These are phyloP conservation scores for Teratosphaeria destructans DNA, from an alignment of 2,329 filamentous ascomycete genomes.

Conservation along the genomic window DNA sequence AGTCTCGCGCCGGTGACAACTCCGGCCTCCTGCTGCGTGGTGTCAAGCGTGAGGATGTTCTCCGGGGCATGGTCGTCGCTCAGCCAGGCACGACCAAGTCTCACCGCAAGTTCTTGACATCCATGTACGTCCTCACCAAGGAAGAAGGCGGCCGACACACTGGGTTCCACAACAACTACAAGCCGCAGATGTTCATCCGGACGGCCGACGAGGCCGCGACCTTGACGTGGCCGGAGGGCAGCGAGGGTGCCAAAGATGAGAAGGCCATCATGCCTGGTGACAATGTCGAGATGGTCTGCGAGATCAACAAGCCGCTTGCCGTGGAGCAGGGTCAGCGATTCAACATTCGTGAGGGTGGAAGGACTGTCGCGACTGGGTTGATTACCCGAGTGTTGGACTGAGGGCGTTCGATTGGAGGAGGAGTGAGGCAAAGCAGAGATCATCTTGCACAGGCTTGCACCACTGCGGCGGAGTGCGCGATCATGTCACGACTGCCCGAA, in stretches of 20 bases:
- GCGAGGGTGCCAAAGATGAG: conserved; percentile 51
- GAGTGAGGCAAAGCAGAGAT: not conserved
- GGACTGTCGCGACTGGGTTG: conserved; percentile 37
- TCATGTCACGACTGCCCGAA: not conserved
- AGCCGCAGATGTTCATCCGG: conserved; percentile 90
- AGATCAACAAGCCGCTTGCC: conserved; percentile 74
- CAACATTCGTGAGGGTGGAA: conserved; percentile 95
- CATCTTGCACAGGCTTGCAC: not conserved
- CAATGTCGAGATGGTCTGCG: conserved; percentile 94
- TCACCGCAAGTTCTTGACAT: conserved; percentile 84
- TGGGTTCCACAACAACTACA: conserved; percentile 92
- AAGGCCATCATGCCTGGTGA: conserved; percentile 97
- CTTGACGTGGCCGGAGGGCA: conserved; percentile 78
- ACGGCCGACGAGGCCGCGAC: conserved; percentile 70
- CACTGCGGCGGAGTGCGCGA: not conserved
- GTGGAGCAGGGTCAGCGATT: conserved; percentile 89
- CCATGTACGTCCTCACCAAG: conserved; percentile 94
- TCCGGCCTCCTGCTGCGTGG: conserved; percentile 93
- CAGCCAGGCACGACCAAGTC: conserved; percentile 76
- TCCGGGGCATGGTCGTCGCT: conserved; percentile 87
- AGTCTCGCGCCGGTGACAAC: conserved; percentile 94
- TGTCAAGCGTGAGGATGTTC: conserved; percentile 88
- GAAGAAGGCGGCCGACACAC: conserved; percentile 97
- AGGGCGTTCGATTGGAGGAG: not conserved
- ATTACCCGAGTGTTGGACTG: conserved; percentile 30